These are phyloP conservation scores for Nothophytophthora sp. DNA, from an alignment of 352 stramenopile genomes.

Conservation along the genomic window DNA sequence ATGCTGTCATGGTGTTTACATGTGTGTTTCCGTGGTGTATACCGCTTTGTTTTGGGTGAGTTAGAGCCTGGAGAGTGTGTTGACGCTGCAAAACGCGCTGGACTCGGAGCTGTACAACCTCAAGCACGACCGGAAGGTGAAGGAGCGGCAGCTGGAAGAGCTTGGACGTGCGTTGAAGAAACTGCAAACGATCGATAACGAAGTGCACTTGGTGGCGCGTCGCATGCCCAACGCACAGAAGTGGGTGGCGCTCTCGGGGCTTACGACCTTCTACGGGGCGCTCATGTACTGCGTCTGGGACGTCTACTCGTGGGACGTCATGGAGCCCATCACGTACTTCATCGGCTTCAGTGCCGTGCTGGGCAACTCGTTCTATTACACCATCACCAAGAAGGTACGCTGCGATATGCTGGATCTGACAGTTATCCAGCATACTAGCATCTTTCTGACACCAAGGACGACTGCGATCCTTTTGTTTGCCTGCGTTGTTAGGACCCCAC, in stretches of 20 bases:
- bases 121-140: constrained; percentile 61
- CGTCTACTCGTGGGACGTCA: constrained; percentile 90
- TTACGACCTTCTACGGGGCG: constrained; percentile 68
- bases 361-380: constrained; percentile 81
- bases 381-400: constrained; percentile 68
- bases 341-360: constrained; percentile 87
- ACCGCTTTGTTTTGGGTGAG: neutral
- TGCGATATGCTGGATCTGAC: too few species aligned
- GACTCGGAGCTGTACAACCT: constrained; percentile 78
- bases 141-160: constrained; percentile 50
- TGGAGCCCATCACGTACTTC: constrained; percentile 91
- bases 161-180: constrained; percentile 53
- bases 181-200: constrained; percentile 40
- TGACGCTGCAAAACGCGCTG: constrained; percentile 70
- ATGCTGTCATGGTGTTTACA: constrained; percentile 1
- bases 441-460: too few species aligned
- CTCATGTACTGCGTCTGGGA: constrained; percentile 87
- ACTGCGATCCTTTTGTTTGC: neutral
- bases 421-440: too few species aligned
- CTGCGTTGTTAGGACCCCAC: constrained; percentile 54
- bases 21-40: neutral
- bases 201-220: constrained; percentile 43
- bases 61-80: constrained; percentile 69
- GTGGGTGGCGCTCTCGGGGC: constrained; percentile 58
- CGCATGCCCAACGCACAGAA: constrained; percentile 74